Evolutionary conservation across 805 yeast species (phyloP), one percentile per base, ranked within the genome.

Genomic region (Blastobotrys peoriensis): DNA sequence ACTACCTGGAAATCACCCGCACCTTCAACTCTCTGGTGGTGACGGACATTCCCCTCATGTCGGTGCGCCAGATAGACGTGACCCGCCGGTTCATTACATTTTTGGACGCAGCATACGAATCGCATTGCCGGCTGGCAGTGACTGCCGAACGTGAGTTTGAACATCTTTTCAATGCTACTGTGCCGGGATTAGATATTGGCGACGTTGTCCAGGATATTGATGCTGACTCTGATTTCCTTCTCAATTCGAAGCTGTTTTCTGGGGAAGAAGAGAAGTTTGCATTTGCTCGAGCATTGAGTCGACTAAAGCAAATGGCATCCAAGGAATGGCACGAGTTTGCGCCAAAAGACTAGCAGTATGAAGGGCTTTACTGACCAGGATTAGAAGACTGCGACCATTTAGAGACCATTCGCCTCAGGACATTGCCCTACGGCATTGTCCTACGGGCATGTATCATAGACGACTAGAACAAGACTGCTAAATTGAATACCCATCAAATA

Each of bases 201-300:
- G 56, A 56, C 19, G 64, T 85, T 62, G 85, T 83, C 18, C 73
- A 71, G n/a, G 74, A 80, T 48, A 87, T 85, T 62, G 94, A 93
- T 0, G 82, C 86, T 51, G 84, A 82, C 53, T 75, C 79, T 48
- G 78, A 78, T 50, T 69, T 83, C 15, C 38, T 61, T 16, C 43
- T 53, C 21, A 43, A 45, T 10, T 47, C 57, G 20, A 46, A 53
- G 17, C 43, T 62, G 49, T 91, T 93, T 67, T 86, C 85, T 4
- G 75, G 93, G 34, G 98, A 88, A 64, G 98, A 91, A 64, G 98
- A 91, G 66, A 77, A 83, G 62, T 93, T 91, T 68, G 98, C 98
- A 17, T 91, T 91, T 70, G 96, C 96, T 0, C 76, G 98, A 60
- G 97, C 98, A 0, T 70, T 91, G 47, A 82, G 93, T 55, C 78